Conservation (phyloP, 2,329 filamentous ascomycete species). For the Ascochyta fabae region DNA sequence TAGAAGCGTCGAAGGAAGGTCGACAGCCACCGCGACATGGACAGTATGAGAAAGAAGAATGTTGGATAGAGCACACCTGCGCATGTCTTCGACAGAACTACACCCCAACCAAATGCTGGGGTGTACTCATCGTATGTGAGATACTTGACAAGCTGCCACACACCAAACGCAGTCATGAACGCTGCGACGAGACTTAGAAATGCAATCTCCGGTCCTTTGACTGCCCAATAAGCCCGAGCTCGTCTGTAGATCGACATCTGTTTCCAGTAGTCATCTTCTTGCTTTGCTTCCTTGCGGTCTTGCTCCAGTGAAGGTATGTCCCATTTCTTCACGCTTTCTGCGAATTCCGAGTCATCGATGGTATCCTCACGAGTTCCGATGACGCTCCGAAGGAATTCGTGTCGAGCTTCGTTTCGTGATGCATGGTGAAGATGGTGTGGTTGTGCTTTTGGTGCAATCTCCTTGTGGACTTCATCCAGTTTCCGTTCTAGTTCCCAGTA, state of each 20-base stretch:
- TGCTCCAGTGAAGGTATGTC: conserved; percentile 58
- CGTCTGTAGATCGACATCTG: conserved; percentile 55
- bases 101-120: conserved; percentile 62
- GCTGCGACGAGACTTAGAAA: conserved; percentile 58
- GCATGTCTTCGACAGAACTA: conserved; percentile 62
- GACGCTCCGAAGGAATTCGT: conserved; percentile 60
- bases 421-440: conserved; percentile 55
- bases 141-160: conserved; percentile 65
- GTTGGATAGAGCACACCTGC: conserved; percentile 64
- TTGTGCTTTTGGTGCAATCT: conserved; percentile 57
- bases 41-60: conserved; percentile 64
- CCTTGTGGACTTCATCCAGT: conserved; percentile 60
- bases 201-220: conserved; percentile 60
- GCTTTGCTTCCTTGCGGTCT: conserved; percentile 56
- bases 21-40: conserved; percentile 64
- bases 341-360: conserved; percentile 58
- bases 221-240: conserved; percentile 61
- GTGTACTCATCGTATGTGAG: conserved; percentile 54
- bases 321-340: conserved; percentile 53
- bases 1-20: conserved; percentile 61
- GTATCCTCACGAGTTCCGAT: conserved; percentile 53
- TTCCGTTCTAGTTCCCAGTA: conserved; percentile 61
- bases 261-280: conserved; percentile 57
- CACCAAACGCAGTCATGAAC: conserved; percentile 59
- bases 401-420: conserved; percentile 51